phyloP scores from a whole-genome alignment of 129 eudicot genomes.

The Cynara cardunculus region DNA sequence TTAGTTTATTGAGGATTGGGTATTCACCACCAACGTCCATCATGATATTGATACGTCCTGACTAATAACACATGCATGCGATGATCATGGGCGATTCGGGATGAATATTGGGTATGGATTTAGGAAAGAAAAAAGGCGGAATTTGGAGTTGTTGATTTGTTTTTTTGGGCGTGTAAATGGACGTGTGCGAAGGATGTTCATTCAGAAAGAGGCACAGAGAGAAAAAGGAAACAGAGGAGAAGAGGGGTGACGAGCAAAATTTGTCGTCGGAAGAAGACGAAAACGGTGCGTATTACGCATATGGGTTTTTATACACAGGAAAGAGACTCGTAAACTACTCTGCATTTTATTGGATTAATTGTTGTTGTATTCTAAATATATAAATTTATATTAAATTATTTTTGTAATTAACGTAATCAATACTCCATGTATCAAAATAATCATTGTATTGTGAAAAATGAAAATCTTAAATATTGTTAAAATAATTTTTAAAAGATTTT shows the following conservation, averaged over 20 bases:
- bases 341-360: not conserved
- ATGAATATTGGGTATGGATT: not conserved
- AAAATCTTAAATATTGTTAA: too few species aligned
- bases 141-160: not conserved
- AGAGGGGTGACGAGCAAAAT: not conserved
- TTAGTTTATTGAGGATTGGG: conserved; percentile 27
- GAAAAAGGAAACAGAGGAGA: not conserved
- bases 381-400: too few species aligned
- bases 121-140: not conserved
- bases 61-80: conserved; percentile 15
- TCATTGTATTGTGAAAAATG: too few species aligned
- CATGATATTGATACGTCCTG: conserved; percentile 5
- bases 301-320: not conserved
- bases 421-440: too few species aligned
- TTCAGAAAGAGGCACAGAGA: conserved; percentile 1
- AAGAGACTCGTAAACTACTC: conserved; percentile 11
- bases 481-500: too few species aligned
- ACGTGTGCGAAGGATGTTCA: conserved; percentile 7
- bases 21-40: conserved; percentile 43
- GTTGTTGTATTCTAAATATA: not conserved
- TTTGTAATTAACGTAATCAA: too few species aligned
- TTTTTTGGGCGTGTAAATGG: not conserved
- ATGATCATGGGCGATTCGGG: conserved; percentile 6
- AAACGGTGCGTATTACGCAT: not conserved
- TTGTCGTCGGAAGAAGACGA: conserved; percentile 21